Percentiles rank a stretch among this genome's conserved stretches.
Conservation (phyloP, 73 alveolate species). For the Symbiodinium pilosum region DNA sequence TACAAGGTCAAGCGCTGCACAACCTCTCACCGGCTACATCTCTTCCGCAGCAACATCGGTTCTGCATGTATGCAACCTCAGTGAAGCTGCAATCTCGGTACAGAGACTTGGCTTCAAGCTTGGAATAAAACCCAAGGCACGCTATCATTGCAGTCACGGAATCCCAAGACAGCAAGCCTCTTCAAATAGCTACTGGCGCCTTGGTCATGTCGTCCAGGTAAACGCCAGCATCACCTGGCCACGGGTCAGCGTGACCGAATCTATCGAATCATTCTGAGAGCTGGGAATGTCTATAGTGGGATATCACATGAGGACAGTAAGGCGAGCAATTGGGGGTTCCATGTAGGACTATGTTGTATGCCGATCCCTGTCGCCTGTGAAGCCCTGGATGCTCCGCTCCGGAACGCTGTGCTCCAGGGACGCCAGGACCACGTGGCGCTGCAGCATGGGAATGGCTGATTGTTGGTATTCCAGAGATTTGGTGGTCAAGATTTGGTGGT, state of each 20-base stretch:
- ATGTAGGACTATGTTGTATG: no score
- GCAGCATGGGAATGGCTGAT: background rate
- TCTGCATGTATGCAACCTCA: no score
- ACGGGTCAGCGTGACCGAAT: background rate
- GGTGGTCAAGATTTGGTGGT: background rate
- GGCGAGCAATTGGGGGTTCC: no score
- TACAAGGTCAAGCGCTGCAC: no score
- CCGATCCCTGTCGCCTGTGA: constrained; percentile 30
- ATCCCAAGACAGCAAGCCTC: background rate
- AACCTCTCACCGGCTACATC: no score
- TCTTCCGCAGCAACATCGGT: no score
- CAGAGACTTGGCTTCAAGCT: no score
- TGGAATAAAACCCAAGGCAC: no score
- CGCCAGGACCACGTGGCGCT: constrained; percentile 83
- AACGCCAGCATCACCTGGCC: constrained; percentile 59
- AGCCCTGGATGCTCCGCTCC: constrained; percentile 46
- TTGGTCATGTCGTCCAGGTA: background rate
- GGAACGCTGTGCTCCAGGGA: constrained; percentile 84
- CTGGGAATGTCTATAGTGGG: no score
- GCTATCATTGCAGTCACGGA: background rate
- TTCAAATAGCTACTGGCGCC: no score
- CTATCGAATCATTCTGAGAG: no score
- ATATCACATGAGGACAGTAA: no score
- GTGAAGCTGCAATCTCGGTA: background rate
- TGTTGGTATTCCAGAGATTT: background rate